phyloP scores from a whole-genome alignment of 2,329 filamentous ascomycete genomes.

The Pyricularia pennisetigena region DNA sequence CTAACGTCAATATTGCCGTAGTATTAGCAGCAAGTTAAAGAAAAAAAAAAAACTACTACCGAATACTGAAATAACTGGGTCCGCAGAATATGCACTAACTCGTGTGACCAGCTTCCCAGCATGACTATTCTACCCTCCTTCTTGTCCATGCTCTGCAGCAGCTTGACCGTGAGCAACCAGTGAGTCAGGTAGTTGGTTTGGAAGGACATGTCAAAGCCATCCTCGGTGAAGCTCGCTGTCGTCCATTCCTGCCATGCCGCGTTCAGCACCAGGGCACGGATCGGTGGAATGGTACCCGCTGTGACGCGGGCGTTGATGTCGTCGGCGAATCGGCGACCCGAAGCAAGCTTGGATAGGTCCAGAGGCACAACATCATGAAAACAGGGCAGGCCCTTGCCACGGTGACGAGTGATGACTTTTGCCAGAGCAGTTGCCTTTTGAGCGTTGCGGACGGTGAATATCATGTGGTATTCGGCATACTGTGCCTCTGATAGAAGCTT shows the following conservation, averaged over 20 bases:
- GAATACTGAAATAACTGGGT: not conserved
- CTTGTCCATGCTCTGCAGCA: constrained; percentile 23
- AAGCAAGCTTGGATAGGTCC: constrained; percentile 9
- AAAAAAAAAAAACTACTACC: no score
- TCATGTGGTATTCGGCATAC: constrained; percentile 6
- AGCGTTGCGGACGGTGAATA: constrained; percentile 10
- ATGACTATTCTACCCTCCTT: constrained; percentile 18
- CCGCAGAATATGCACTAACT: constrained; percentile 15
- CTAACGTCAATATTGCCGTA: constrained; percentile 3
- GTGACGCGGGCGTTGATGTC: constrained; percentile 11
- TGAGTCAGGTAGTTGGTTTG: constrained; percentile 21
- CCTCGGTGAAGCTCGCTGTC: constrained; percentile 17
- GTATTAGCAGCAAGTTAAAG: no score
- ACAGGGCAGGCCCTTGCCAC: constrained; percentile 4
- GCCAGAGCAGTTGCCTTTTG: constrained; percentile 6
- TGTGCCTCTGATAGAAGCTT: not conserved
- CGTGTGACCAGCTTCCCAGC: constrained; percentile 20
- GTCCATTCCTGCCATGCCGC: constrained; percentile 14
- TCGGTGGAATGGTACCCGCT: constrained; percentile 14
- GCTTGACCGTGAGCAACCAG: constrained; percentile 20
- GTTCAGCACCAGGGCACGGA: constrained; percentile 18
- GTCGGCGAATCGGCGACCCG: constrained; percentile 10
- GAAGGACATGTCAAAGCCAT: constrained; percentile 23
- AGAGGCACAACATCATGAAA: constrained; percentile 10
- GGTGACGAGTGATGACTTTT: not conserved